Conservation (phyloP, 2,329 filamentous ascomycete species). For the Gliomastix tumulicola region DNA sequence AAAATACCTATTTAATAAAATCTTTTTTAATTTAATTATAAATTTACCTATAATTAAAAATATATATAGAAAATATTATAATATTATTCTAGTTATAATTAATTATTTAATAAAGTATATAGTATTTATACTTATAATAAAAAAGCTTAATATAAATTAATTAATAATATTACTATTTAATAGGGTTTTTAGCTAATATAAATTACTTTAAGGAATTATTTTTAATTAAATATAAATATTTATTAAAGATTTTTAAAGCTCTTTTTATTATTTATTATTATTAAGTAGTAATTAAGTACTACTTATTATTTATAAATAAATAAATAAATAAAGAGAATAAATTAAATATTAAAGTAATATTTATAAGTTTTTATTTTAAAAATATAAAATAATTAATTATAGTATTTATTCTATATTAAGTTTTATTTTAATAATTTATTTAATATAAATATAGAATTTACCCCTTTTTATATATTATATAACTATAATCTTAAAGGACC, state of each 20-base stretch:
- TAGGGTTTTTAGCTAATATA: not conserved
- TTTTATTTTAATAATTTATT: too few relatives aligned
- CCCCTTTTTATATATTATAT: too few relatives aligned
- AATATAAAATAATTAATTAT: too few relatives aligned
- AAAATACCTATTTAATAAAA: not conserved
- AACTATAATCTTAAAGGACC: too few relatives aligned
- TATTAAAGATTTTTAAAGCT: too few relatives aligned
- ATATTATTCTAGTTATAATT: not conserved
- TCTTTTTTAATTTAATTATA: not conserved
- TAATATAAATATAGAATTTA: conserved; percentile 17
- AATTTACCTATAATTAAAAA: not conserved
- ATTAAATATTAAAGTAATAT: too few relatives aligned
- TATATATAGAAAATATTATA: not conserved
- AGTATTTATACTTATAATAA: not conserved
- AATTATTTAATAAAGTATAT: not conserved
- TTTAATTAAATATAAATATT: too few relatives aligned
- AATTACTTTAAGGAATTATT: too few relatives aligned
- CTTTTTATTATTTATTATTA: too few relatives aligned
- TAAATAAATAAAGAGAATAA: too few relatives aligned
- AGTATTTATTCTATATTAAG: too few relatives aligned
- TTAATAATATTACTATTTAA: not conserved
- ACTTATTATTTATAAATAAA: conserved; percentile 20
- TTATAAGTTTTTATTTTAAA: too few relatives aligned
- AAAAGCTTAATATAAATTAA: not conserved
- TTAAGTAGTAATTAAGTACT: conserved; percentile 19